Conservation (phyloP, 1,139 yeast genomes). For the Sugiyamaella pinicola region DNA sequence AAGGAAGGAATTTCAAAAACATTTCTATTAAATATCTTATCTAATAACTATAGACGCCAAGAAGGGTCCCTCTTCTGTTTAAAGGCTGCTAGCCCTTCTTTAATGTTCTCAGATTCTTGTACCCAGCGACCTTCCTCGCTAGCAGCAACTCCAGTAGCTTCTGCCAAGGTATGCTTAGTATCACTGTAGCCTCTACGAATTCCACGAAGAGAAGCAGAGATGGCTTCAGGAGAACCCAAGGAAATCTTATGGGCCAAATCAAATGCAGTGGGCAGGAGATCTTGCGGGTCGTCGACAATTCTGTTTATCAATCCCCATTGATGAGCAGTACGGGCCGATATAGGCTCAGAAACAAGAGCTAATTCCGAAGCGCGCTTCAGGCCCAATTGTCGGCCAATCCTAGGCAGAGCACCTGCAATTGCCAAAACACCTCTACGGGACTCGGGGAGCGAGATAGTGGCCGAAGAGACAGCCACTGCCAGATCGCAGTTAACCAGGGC, state of each 20-base stretch:
- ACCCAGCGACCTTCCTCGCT: conserved; percentile 27
- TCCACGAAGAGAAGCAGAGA: conserved; percentile 35
- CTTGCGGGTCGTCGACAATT: conserved; percentile 31
- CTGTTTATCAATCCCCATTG: conserved; percentile 40
- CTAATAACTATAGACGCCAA: conserved; percentile 29
- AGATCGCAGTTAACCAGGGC: conserved; percentile 40
- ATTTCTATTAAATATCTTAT: background rate
- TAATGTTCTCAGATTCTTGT: conserved; percentile 28
- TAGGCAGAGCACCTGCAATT: conserved; percentile 41
- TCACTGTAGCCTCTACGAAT: conserved; percentile 37
- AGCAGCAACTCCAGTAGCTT: conserved; percentile 31
- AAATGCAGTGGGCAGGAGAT: conserved; percentile 37
- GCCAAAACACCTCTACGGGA: conserved; percentile 41
- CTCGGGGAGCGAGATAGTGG: conserved; percentile 39
- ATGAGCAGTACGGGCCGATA: conserved; percentile 35
- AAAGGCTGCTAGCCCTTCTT: conserved; percentile 36
- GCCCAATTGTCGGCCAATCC: conserved; percentile 36
- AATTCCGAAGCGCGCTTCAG: conserved; percentile 39
- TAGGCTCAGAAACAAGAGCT: conserved; percentile 40
- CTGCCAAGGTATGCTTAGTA: conserved; percentile 29
- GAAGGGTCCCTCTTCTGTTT: conserved; percentile 36
- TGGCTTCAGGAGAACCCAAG: conserved; percentile 39
- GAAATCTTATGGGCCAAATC: conserved; percentile 34
- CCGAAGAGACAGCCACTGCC: conserved; percentile 37
- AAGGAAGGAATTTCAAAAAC: too few species aligned